These are phyloP conservation scores for Colletotrichum spaethianum DNA, from an alignment of 2,329 filamentous ascomycete genomes.

Conservation along the genomic window DNA sequence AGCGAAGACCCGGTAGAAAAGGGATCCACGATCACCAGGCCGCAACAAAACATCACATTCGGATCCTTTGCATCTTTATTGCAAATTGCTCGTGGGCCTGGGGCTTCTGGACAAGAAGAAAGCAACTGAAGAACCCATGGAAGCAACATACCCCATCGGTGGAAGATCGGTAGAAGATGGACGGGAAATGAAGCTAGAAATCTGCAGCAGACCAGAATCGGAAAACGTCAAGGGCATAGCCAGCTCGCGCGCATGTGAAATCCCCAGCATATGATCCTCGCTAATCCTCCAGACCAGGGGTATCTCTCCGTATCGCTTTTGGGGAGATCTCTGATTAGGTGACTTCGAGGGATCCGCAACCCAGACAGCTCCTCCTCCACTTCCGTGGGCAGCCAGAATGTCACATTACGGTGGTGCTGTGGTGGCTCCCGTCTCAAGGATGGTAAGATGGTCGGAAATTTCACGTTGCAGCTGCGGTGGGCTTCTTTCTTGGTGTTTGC, in stretches of 20 bases:
- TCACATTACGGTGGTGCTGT: conserved; percentile 1
- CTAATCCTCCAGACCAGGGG: neutral
- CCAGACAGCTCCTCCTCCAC: conserved; percentile 15
- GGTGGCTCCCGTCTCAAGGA: conserved; percentile 5
- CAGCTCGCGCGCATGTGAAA: conserved; percentile 23
- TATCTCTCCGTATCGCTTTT: neutral
- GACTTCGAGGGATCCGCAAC: conserved; percentile 24
- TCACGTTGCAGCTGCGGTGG: conserved; percentile 16
- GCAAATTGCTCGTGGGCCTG: neutral
- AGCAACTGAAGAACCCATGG: neutral
- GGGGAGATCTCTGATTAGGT: conserved; percentile 29
- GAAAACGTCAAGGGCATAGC: conserved; percentile 2
- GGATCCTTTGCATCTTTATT: conserved; percentile 11
- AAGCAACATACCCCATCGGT: conserved; percentile 1
- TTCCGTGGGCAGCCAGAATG: neutral
- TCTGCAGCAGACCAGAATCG: conserved; percentile 17
- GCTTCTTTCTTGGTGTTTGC: neutral
- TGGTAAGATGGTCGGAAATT: conserved; percentile 9
- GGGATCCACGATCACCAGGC: conserved; percentile 30
- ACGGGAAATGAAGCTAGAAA: neutral
- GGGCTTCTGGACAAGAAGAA: conserved; percentile 2
- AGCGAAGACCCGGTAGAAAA: conserved; percentile 1
- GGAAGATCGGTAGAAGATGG: neutral
- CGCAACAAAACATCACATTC: conserved; percentile 21
- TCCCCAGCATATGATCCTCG: neutral